These are phyloP conservation scores for Auricularia cornea DNA, from an alignment of 768 basidiomycete genomes.

Conservation along the genomic window DNA sequence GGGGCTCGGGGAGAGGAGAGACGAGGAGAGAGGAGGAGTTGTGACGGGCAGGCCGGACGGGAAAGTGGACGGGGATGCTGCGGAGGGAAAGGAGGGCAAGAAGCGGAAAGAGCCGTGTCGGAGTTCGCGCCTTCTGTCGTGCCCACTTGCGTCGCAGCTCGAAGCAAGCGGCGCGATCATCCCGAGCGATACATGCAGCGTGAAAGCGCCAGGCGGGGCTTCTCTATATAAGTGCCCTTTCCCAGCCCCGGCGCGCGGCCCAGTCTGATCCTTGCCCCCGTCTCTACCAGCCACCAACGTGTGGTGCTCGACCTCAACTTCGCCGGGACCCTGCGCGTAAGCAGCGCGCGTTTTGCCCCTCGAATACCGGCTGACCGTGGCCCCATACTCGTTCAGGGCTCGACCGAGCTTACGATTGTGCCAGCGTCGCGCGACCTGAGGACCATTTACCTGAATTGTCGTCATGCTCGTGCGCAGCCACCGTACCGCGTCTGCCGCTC, in stretches of 20 bases:
- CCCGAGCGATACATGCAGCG: no score
- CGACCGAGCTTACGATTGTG: conserved; percentile 84
- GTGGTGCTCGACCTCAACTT: conserved; percentile 93
- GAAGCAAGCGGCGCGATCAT: no score
- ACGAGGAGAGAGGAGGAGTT: no score
- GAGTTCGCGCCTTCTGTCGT: no score
- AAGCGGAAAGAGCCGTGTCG: no score
- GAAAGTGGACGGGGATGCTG: no score
- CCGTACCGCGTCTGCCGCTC: conserved; percentile 10
- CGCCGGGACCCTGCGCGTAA: conserved; percentile 75
- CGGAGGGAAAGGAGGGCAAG: no score
- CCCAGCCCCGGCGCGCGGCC: conserved; percentile 12
- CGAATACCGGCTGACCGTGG: not conserved
- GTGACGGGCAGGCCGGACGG: no score
- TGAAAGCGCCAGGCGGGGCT: conserved; percentile 39
- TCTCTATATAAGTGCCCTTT: conserved; percentile 74
- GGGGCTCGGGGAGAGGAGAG: no score
- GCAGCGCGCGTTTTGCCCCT: conserved; percentile 21
- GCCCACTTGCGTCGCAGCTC: no score
- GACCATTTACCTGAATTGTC: conserved; percentile 80
- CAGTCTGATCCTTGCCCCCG: conserved; percentile 38
- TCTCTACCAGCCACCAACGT: conserved; percentile 91
- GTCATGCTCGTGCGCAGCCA: conserved; percentile 67
- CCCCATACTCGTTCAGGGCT: conserved; percentile 47
- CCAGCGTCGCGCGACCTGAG: conserved; percentile 73